Base-by-base conservation (phyloP, 805 yeast genomes). In the Wickerhamiella occidentalis region DNA sequence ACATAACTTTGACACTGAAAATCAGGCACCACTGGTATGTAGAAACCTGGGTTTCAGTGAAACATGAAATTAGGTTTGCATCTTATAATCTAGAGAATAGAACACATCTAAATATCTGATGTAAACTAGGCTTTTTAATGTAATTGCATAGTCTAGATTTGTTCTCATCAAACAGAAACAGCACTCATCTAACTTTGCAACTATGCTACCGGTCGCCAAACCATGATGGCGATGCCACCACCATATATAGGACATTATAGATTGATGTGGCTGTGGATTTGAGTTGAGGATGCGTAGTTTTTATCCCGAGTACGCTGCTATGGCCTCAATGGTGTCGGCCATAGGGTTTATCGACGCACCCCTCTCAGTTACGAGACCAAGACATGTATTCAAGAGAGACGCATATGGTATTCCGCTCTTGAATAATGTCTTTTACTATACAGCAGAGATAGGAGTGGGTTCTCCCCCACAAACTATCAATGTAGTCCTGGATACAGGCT, bases 381-480 rank as follows among this genome's bases (percentile, higher is more conserved):
- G 17, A 25, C 23, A 45, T 23, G 7, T 33, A 13, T 17, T 35
- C 17, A 35, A 35, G 22, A 9, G 47, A 35, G 47, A 35, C 23
- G 47, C 26, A 23, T 35, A n/a, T 23, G 40, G 33, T 3, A 23
- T 25, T 15, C n/a, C 17, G 2, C 23, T 45, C 13, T 25, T 28
- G 23, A 45, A 45, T 21, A 25, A 28, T 21, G 43, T 45, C 21
- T 45, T 45, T 25, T 45, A 28, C 43, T 64, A 62, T 48, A 54
- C 56, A 18, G 56, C 61, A 22, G 49, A 49, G 8, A 58, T 65
- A 15, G 61, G 58, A 8, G 52, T 65, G 8, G 88, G 90, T 2
- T 35, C 47, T 8, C 51, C 51, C 3, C 43, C 47, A 6, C 51
- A 48, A 40, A 8, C 26, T 9, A 28, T 42, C 17, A 23, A 28